These are phyloP conservation scores for Lindgomyces ingoldianus DNA, from an alignment of 495 filamentous ascomycete genomes.

Conservation along the genomic window DNA sequence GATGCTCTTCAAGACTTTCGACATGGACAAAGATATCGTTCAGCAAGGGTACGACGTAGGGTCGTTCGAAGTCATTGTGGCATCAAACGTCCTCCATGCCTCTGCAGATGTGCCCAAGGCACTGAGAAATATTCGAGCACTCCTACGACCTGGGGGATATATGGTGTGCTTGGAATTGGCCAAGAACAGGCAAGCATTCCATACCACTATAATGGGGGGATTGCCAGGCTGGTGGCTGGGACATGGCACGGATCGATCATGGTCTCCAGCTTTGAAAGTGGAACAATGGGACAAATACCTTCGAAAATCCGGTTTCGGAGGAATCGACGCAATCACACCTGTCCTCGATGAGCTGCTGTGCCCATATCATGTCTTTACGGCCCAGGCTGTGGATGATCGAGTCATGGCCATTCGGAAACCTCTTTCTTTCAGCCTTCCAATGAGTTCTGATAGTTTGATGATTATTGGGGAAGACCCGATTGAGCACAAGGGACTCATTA, in stretches of 20 bases:
- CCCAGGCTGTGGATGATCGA: conserved; percentile 9
- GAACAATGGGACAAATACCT: conserved; percentile 10
- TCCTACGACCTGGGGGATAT: conserved; percentile 18
- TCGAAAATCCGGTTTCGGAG: conserved; percentile 5
- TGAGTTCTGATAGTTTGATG: background rate
- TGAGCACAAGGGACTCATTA: background rate
- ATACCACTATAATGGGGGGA: background rate
- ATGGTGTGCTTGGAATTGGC: conserved; percentile 12
- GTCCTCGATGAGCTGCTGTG: background rate
- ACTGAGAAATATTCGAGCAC: background rate
- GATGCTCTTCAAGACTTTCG: conserved; percentile 40
- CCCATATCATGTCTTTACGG: background rate
- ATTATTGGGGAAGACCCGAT: background rate
- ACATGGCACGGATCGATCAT: background rate
- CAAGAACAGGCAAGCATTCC: background rate
- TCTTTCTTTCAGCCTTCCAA: background rate
- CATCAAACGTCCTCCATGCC: conserved; percentile 18
- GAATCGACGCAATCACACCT: conserved; percentile 9
- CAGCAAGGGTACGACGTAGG: conserved; percentile 12
- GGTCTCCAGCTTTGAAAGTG: background rate
- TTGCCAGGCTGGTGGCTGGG: conserved; percentile 14
- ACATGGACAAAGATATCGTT: conserved; percentile 14
- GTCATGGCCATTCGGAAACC: conserved; percentile 12
- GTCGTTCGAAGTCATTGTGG: conserved; percentile 21
- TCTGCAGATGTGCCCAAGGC: background rate